These are phyloP conservation scores for Zygoascus hellenicus DNA, from an alignment of 1,139 yeast genomes.

Conservation along the genomic window DNA sequence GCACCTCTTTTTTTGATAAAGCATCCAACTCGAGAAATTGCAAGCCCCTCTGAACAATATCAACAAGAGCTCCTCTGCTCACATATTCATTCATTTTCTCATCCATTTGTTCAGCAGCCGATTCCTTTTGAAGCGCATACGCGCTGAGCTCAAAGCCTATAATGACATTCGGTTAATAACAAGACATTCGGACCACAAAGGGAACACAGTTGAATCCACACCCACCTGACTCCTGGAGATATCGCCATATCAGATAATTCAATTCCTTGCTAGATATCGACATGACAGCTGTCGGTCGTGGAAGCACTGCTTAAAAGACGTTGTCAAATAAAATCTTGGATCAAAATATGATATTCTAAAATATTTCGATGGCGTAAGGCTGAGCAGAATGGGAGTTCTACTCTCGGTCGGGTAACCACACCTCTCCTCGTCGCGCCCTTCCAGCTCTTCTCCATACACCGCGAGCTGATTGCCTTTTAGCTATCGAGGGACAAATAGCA, in stretches of 20 bases:
- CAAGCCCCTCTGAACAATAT: slow-evolving; percentile 79
- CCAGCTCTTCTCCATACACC: too few relatives aligned
- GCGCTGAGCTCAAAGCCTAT: slow-evolving; percentile 61
- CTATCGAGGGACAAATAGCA: too few relatives aligned
- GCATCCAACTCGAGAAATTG: slow-evolving; percentile 57
- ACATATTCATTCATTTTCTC: slow-evolving; percentile 43
- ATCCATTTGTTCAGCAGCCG: slow-evolving; percentile 58
- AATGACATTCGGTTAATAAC: slow-evolving; percentile 1
- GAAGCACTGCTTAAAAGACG: not conserved
- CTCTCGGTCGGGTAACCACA: too few relatives aligned
- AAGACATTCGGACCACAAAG: slow-evolving; percentile 1
- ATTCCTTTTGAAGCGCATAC: slow-evolving; percentile 72
- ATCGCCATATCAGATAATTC: slow-evolving; percentile 89
- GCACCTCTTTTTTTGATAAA: slow-evolving; percentile 30
- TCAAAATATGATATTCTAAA: too few relatives aligned
- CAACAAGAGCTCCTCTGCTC: slow-evolving; percentile 72
- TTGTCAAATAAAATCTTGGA: not conserved
- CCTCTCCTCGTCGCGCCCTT: too few relatives aligned
- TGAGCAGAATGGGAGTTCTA: too few relatives aligned
- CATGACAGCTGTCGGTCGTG: slow-evolving; percentile 39
- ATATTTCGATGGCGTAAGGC: too few relatives aligned
- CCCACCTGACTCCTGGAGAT: slow-evolving; percentile 79
- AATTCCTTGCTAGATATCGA: slow-evolving; percentile 78
- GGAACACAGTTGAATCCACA: not conserved
- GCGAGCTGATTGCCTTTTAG: too few relatives aligned